Evolutionary conservation across 768 basidiomycete species (phyloP).

Genomic region (Pulveroboletus sp.): DNA sequence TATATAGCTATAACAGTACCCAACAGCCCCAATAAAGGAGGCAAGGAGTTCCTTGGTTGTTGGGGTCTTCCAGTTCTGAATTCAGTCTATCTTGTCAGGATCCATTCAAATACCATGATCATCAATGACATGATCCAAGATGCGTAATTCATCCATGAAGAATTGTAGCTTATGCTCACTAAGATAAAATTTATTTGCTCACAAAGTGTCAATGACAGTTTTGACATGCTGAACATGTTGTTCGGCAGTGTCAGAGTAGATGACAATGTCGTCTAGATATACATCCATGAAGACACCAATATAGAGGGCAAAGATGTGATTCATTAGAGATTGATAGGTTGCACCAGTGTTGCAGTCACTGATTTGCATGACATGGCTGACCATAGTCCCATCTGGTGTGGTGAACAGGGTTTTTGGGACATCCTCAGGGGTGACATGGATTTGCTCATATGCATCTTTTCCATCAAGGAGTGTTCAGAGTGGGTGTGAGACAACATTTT

Average conservation of each 20-base stretch:
- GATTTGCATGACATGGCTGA: background rate
- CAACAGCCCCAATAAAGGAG: background rate
- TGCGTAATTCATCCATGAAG: background rate
- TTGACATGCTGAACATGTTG: background rate
- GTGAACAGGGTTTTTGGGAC: background rate
- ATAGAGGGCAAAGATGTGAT: background rate
- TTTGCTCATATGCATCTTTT: background rate
- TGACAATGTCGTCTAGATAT: constrained; percentile 5
- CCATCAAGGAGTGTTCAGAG: background rate
- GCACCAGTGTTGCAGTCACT: background rate
- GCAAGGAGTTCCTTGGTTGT: background rate
- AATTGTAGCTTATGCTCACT: background rate
- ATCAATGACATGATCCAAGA: background rate
- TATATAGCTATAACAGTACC: no score
- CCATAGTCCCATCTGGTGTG: background rate
- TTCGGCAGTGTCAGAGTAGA: constrained; percentile 9
- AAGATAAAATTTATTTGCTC: background rate
- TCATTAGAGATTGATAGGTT: background rate
- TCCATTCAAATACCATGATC: background rate
- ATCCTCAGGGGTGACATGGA: background rate
- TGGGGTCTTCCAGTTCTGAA: background rate
- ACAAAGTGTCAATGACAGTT: background rate
- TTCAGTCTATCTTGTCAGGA: background rate
- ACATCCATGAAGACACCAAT: background rate
- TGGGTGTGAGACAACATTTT: background rate